Conservation (phyloP, 1,139 yeast genomes). For the Taiozyma sp. region DNA sequence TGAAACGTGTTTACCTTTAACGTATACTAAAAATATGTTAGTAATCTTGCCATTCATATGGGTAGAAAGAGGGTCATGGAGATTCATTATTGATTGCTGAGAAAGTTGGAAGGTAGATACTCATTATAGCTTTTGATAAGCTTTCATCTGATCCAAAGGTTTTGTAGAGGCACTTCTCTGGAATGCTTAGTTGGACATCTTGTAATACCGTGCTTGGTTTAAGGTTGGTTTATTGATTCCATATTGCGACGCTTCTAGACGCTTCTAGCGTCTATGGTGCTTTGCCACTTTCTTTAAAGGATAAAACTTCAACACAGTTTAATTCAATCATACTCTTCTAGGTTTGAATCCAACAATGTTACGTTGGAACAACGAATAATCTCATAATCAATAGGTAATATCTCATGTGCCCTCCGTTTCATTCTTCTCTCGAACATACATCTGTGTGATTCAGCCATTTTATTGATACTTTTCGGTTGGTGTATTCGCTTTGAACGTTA, state of each 20-base stretch:
- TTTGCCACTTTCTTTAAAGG: not conserved
- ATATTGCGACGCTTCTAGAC: not conserved
- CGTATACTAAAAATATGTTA: constrained; percentile 76
- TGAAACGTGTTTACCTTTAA: constrained; percentile 99
- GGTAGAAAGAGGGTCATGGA: not conserved
- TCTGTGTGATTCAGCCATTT: constrained; percentile 98
- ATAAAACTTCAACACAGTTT: not conserved
- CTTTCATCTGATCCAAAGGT: too few species aligned
- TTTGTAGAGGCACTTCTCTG: too few species aligned
- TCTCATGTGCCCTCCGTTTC: not conserved
- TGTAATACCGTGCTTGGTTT: too few species aligned
- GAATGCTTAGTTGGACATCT: too few species aligned
- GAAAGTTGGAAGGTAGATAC: not conserved
- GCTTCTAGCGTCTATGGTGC: too few species aligned
- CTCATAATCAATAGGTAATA: not conserved
- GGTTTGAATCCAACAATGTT: not conserved
- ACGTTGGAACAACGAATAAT: not conserved
- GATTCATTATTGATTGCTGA: not conserved
- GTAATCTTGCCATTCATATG: constrained; percentile 27
- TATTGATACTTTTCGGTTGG: constrained; percentile 17
- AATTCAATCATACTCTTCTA: not conserved
- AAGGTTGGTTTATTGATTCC: not conserved
- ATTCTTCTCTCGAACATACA: constrained; percentile 46
- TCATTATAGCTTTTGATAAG: not conserved
- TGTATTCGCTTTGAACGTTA: not conserved